Evolutionary conservation across 257 asterid genomes (phyloP).

Genomic region (Coffea eugenioides): DNA sequence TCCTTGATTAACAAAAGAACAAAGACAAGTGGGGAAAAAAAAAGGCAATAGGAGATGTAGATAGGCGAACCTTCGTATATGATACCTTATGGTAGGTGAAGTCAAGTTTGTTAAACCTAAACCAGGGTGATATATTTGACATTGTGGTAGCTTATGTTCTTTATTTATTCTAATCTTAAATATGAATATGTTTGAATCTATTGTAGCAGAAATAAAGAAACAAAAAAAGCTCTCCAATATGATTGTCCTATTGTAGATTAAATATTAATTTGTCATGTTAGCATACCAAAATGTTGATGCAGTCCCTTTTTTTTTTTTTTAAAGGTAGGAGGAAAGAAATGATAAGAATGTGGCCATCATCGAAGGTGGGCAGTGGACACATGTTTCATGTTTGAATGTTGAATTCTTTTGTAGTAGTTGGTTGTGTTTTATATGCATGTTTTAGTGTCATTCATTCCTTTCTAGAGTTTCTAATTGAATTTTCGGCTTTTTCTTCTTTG

Average conservation of each 20-base stretch:
- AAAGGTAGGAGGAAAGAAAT: background rate
- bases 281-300: background rate
- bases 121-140: background rate
- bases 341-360: background rate
- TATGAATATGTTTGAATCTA: background rate
- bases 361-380: background rate
- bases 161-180: background rate
- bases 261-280: background rate
- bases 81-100: conserved; percentile 4
- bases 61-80: background rate
- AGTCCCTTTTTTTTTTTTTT: background rate
- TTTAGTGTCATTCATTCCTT: too few relatives aligned
- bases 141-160: background rate
- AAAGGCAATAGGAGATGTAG: background rate
- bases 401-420: background rate
- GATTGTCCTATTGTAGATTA: too few relatives aligned
- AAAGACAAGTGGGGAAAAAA: background rate
- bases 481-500: too few relatives aligned
- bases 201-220: background rate
- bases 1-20: background rate
- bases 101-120: background rate
- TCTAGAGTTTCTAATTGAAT: too few relatives aligned
- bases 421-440: too few relatives aligned
- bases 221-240: background rate
- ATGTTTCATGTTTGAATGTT: background rate